These are phyloP conservation scores for Halophytophthora batemanensis DNA, from an alignment of 352 stramenopile genomes.

Conservation along the genomic window DNA sequence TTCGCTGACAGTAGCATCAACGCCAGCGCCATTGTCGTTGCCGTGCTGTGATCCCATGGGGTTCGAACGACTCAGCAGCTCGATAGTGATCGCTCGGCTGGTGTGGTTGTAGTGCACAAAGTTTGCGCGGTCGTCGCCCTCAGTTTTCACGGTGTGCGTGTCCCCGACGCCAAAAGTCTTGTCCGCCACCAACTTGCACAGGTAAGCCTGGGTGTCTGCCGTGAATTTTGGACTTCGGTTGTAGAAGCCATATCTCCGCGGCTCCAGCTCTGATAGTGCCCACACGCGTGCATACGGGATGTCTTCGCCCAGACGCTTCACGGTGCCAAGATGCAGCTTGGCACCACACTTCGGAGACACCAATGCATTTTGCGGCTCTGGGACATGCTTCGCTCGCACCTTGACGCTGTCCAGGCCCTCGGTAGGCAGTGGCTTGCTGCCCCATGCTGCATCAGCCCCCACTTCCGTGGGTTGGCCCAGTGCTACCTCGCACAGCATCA, in stretches of 20 bases:
- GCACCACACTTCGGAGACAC: slow-evolving; percentile 58
- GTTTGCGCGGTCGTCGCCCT: slow-evolving; percentile 27
- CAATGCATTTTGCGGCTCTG: slow-evolving; percentile 41
- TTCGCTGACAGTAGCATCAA: neutral
- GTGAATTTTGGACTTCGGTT: slow-evolving; percentile 33
- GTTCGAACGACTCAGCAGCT: slow-evolving; percentile 33
- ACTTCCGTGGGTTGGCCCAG: slow-evolving; percentile 42
- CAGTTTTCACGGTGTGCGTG: slow-evolving; percentile 27
- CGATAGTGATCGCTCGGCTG: slow-evolving; percentile 34
- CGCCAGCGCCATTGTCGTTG: slow-evolving; percentile 6
- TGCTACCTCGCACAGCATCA: slow-evolving; percentile 75
- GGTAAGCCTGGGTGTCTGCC: slow-evolving; percentile 29
- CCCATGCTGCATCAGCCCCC: slow-evolving; percentile 24
- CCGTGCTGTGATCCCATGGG: neutral
- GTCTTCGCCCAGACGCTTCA: slow-evolving; percentile 41
- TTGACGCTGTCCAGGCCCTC: slow-evolving; percentile 63
- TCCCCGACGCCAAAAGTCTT: slow-evolving; percentile 38
- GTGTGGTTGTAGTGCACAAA: slow-evolving; percentile 31
- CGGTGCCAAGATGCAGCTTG: slow-evolving; percentile 42
- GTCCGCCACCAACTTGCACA: slow-evolving; percentile 35
- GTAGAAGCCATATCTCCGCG: slow-evolving; percentile 32
- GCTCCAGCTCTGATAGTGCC: slow-evolving; percentile 44
- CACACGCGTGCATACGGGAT: slow-evolving; percentile 44
- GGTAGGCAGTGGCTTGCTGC: slow-evolving; percentile 24
- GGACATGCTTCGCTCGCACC: slow-evolving; percentile 43